phyloP scores from a whole-genome alignment of 2,329 filamentous ascomycete genomes.

The Scedosporium boydii region DNA sequence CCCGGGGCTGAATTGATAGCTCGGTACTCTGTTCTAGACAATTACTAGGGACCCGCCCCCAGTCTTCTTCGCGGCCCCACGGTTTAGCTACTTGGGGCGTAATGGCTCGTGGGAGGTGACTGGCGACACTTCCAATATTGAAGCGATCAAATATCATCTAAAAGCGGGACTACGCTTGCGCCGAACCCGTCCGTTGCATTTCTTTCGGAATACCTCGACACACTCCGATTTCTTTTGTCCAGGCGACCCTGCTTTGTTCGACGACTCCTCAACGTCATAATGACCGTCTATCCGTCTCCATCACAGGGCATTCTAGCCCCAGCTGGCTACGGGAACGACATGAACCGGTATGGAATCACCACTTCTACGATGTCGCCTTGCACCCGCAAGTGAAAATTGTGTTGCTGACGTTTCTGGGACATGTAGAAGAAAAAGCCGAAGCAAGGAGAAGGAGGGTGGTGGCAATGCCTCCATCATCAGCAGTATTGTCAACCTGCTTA shows the following conservation, averaged over 20 bases:
- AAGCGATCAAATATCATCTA: neutral
- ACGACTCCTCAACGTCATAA: neutral
- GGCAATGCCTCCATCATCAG: constrained; percentile 83
- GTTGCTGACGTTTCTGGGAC: neutral
- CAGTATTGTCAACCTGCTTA: constrained; percentile 90
- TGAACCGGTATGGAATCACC: constrained; percentile 9
- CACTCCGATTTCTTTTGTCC: neutral
- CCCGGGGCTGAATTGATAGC: neutral
- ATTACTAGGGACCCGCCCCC: neutral
- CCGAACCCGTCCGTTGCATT: neutral
- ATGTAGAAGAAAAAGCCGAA: neutral
- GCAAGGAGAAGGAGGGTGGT: constrained; percentile 40
- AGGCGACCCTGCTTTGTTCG: neutral
- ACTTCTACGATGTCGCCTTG: neutral
- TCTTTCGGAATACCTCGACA: neutral
- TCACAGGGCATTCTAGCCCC: constrained; percentile 5
- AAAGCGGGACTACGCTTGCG: neutral
- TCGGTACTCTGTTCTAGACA: neutral
- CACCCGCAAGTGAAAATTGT: neutral
- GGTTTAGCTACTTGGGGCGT: neutral
- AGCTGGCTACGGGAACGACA: constrained; percentile 11
- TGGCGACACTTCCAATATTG: neutral
- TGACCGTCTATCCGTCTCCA: neutral
- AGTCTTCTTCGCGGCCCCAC: neutral
- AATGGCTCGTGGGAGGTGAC: neutral